Evolutionary conservation across 495 filamentous ascomycete genomes (phyloP), one percentile per base, ranked within the genome.

Genomic region (Xylaria bambusicola): DNA sequence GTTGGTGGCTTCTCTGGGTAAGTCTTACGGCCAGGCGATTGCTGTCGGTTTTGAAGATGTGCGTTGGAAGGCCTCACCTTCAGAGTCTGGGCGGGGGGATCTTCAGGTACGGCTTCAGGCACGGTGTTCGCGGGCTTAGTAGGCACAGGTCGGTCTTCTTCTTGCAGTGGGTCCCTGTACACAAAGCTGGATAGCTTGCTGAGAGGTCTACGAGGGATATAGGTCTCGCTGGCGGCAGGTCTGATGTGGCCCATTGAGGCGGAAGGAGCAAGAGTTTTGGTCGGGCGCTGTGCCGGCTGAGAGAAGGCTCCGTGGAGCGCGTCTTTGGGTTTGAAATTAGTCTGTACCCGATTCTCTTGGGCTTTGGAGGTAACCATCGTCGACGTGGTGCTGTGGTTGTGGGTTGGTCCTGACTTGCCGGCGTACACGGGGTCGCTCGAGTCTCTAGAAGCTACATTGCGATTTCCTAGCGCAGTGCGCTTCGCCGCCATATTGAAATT

Each of bases 381-480:
- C 21, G 71, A 71, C 18, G 75, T 12, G n/a, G 17, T 36, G 13
- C 24, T 48, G 51, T 56, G 40, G 23, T 40, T 64, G 13, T 40
- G 47, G 42, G 52, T 56, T 7, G n/a, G 1, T 35, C 21, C 26
- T 5, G 38, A 20, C 49, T 52, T 47, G 41, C 45, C 7, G 23
- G 50, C 26, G 26, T 46, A 23, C 29, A 17, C 20, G 29, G 71
- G 80, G 56, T 73, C 75, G 27, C 66, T 76, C 12, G 79, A 64
- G 23, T 75, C 64, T 64, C 86, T 87, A 27, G 76, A 71, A 15
- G 80, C 88, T 68, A 91, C 92, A 80, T 86, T 93, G 35, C 92
- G 79, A 67, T 97, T 92, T 15, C 82, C 88, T 71, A 94, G 91
- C 15, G 84, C 89, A 36, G 85, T 86, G 59, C 91, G 84, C 75